Evolutionary conservation across 768 basidiomycete species (phyloP), one percentile per base, ranked within the genome.

Genomic region (Hericium erinaceus): DNA sequence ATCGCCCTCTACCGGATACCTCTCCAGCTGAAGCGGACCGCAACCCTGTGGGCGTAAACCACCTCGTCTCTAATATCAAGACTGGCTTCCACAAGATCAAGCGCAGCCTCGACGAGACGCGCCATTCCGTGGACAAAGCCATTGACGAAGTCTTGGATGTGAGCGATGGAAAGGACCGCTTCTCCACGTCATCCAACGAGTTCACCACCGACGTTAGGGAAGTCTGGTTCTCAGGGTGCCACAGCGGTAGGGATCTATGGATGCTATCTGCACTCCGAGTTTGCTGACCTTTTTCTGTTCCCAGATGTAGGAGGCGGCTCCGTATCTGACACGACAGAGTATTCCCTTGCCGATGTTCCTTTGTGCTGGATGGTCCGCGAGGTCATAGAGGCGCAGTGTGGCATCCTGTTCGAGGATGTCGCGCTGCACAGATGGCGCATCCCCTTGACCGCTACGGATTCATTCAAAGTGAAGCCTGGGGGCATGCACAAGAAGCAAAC

Each of bases 1-100:
- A 87, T 63, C 72, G 77, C 15, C 64, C 74, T 22, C 51, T 72
- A 2, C 73, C 74, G 0, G 64, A 64, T 60, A 37, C 46, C 13
- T 46, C 44, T n/a, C 44, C 44, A 7, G n/a, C 44, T 8, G n/a
- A 20, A 8, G 10, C 44, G 6, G 44, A 46, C 5, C 44, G 44
- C 7, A 46, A 20, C 44, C 44, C 44, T 10, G 44, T 46, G 20
- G 9, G 26, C 26, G 28, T 16, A 26, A 22, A 51, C 10, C 16
- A 51, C 8, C 16, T 10, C 33, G 11, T n/a, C 3, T 38, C 37
- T n/a, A 16, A 15, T 10, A 39, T 41, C 54, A 28, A 33, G 15
- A 16, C 18, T 22, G n/a, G 13, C 55, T 10, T 7, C 16, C 48
- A 13, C 33, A 16, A 39, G 20, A 12, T 24, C 3, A 12, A 11